A percentile compares a stretch with the other conserved stretches of the same genome.
These are phyloP conservation scores for Phytophthora pluvialis DNA, from an alignment of 352 stramenopile species.

Conservation along the genomic window DNA sequence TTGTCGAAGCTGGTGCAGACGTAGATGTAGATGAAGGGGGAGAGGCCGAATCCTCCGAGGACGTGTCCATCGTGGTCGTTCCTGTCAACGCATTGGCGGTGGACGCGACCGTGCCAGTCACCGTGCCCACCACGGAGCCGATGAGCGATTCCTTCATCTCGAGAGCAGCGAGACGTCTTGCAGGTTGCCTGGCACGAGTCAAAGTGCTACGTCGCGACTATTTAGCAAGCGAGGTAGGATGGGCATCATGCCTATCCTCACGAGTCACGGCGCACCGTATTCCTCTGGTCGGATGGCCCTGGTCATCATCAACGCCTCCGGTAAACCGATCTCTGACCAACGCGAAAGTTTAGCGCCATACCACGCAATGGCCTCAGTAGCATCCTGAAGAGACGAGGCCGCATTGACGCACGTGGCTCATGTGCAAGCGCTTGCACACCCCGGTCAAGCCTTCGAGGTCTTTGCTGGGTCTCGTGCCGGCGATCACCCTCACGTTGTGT, in stretches of 20 bases:
- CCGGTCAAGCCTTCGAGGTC: background rate
- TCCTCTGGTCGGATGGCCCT: constrained; percentile 8
- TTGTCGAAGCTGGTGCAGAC: constrained; percentile 13
- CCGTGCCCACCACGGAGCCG: constrained; percentile 19
- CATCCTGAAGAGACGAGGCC: constrained; percentile 31
- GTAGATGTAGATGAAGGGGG: background rate
- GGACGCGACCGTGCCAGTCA: constrained; percentile 23
- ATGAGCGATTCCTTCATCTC: constrained; percentile 34
- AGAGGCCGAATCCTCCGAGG: background rate
- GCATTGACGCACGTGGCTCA: background rate
- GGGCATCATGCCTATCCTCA: background rate
- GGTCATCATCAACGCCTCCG: constrained; percentile 6
- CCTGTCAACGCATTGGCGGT: constrained; percentile 17
- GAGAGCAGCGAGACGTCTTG: background rate
- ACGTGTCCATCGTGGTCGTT: constrained; percentile 2
- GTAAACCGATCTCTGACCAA: constrained; percentile 16
- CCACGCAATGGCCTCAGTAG: constrained; percentile 26
- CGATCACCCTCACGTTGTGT: constrained; percentile 20
- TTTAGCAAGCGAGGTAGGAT: constrained; percentile 4
- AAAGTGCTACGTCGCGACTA: constrained; percentile 11
- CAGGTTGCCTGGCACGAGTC: constrained; percentile 2
- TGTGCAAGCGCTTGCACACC: constrained; percentile 7
- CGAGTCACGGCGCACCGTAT: constrained; percentile 6
- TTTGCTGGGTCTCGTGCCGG: background rate
- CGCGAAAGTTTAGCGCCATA: constrained; percentile 29